Evolutionary conservation across 1,139 yeast species (phyloP).

Genomic region (Suhomyces kunorum): DNA sequence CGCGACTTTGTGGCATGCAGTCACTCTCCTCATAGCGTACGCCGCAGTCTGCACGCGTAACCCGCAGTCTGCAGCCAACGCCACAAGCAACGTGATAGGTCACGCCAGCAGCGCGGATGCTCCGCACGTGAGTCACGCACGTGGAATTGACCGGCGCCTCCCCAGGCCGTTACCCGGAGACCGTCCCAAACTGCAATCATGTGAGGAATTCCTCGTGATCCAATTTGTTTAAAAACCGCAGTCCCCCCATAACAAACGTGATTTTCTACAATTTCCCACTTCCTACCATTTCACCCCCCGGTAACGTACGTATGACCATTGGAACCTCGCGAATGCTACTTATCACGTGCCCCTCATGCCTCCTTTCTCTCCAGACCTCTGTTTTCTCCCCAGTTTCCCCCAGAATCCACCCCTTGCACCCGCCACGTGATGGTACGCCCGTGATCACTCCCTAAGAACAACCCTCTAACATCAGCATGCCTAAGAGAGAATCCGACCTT

Average conservation of each 20-base stretch:
- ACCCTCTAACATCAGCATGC: slow-evolving; percentile 18
- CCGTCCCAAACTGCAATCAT: slow-evolving; percentile 16
- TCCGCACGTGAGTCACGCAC: slow-evolving; percentile 4
- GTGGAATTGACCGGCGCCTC: slow-evolving; percentile 2
- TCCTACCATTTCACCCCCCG: neutral
- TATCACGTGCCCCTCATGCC: neutral
- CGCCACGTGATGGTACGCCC: slow-evolving; percentile 2
- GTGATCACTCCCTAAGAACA: neutral
- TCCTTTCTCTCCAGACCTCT: neutral
- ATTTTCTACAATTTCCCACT: slow-evolving; percentile 11
- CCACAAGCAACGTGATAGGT: slow-evolving; percentile 6
- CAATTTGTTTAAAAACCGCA: slow-evolving; percentile 14
- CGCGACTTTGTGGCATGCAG: slow-evolving; percentile 3
- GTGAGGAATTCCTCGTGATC: slow-evolving; percentile 34
- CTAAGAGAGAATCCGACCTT: slow-evolving; percentile 33
- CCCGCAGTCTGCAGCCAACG: neutral
- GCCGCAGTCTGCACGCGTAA: slow-evolving; percentile 6
- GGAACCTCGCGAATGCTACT: too few species aligned
- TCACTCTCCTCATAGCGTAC: slow-evolving; percentile 2
- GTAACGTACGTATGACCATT: slow-evolving; percentile 3
- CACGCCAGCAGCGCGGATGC: slow-evolving; percentile 3
- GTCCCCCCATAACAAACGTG: slow-evolving; percentile 16
- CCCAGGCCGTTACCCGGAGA: slow-evolving; percentile 5
- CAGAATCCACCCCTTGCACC: neutral
- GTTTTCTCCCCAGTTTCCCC: neutral